Evolutionary conservation across 805 yeast genomes (phyloP), one percentile per base, ranked within the genome.

Genomic region (Candida wancherniae): DNA sequence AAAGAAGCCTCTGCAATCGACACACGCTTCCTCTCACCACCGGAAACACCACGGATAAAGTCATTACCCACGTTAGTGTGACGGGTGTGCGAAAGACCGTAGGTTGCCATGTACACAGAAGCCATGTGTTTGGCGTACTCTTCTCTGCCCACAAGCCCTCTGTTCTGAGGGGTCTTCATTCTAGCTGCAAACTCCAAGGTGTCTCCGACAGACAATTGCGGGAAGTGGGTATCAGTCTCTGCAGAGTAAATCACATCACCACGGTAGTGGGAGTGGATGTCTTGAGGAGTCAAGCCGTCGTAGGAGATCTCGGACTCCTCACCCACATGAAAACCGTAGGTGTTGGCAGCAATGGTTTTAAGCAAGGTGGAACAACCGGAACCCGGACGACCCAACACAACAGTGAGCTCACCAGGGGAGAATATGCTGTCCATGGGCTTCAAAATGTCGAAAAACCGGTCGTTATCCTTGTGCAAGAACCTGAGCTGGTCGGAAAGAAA

Each of bases 311-410:
- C 40, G 1, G 82, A 66, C 19, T 65, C 68, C 23, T 53, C 36
- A 22, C 63, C 74, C 19, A 78, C 45, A 19, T 68, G 50, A 51
- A 74, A 75, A 38, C 84, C 84, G 47, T 73, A 71, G 5, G 82
- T 74, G 32, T 75, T 72, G 19, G 77, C 79, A 9, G 86, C 75
- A 42, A 81, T 61, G 3, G 82, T 69, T 44, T 78, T 78, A 45
- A 80, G 60, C 29, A 79, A 58, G 0, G 86, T 78, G 3, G 84
- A 71, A 53, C 86, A 80, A 42, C 87, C 86, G n/a, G 85, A 75
- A 48, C 90, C 90, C 1, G 90, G 90, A 55, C 88, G 71, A 35
- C 92, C 90, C 26, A 82, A 61, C 8, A 82, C 86, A 29, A 80
- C 81, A 6, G 81, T 70, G 27, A 80, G 59, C 39, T 77, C 79